Base-by-base conservation (phyloP, 176 grass and related monocot genomes). In the Canna indica region DNA sequence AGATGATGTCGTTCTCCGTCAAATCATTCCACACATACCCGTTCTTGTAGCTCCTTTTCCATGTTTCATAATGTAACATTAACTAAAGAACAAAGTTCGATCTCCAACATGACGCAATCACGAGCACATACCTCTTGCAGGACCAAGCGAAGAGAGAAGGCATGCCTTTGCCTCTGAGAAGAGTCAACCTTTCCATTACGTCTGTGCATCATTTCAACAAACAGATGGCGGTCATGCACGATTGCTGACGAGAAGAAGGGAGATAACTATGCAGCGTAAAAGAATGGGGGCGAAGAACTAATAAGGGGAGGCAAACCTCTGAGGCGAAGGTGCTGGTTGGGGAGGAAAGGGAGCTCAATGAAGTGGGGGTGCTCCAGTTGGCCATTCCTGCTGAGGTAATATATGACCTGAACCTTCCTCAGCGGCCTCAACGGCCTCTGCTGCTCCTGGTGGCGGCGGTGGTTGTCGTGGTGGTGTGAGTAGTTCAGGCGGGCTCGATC, bases 21-120 rank as follows among this genome's bases (percentile, higher is more conserved):
- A 97, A 53, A 77, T 97, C 94, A 67, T 97, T 97, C 94, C 94
- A 97, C 45, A 97, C 94, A 81, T 97, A 97, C 38, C 94, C 94
- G 53, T 97, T 97, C 79, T 97, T 97, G 75, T 93, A 97, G 88
- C 83, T 88, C 94, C 94, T 97, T 30, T 5, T 63, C 7, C 30
- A 32, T 25, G 29, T 17, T 63, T 4, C 14, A 0, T 12, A 34
- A 63, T 63, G 4, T 5, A 63, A 18, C 28, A 20, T 29, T 4
- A 63, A n/a, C 10, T 26, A 59, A n/a, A 59, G 20, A 59, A 3
- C 47, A 50, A 50, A 50, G 20, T 3, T 13, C 20, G 14, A 16
- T 50, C 53, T 8, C n/a, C n/a, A 58, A 58, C 8, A 8, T 9
- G 53, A 13, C 5, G 53, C 22, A 58, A 25, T 8, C 1, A 58